A percentile compares a stretch with the other conserved stretches of the same genome.
These are phyloP conservation scores for Crithidia mellificae DNA, from an alignment of 208 protist genomes.

Conservation along the genomic window DNA sequence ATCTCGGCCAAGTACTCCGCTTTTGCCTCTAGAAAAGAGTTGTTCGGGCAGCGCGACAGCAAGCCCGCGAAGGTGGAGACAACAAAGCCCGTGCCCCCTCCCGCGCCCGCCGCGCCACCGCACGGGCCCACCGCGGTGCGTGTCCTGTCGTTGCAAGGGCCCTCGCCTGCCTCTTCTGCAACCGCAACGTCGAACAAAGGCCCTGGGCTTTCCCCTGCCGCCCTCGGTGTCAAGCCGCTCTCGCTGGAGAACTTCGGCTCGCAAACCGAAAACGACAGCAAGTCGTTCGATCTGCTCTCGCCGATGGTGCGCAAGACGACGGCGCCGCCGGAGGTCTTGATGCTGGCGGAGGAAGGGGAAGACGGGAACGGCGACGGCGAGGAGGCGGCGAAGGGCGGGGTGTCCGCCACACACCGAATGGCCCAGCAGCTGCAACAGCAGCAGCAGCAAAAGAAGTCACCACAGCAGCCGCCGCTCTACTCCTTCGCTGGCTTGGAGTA, in stretches of 20 bases:
- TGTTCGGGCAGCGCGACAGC: constrained; percentile 1
- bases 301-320: constrained; percentile 15
- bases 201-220: too few species aligned
- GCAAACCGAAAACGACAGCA: constrained; percentile 4
- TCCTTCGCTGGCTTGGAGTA: constrained; percentile 9
- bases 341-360: neutral
- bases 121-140: neutral
- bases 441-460: neutral
- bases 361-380: too few species aligned
- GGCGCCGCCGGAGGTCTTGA: constrained; percentile 6
- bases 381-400: too few species aligned
- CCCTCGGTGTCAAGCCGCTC: constrained; percentile 10
- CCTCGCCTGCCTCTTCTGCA: neutral
- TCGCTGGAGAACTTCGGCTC: constrained; percentile 4
- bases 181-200: too few species aligned
- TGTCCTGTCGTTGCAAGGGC: constrained; percentile 3
- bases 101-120: neutral
- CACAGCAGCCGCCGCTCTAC: neutral
- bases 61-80: neutral
- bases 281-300: constrained; percentile 12
- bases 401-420: too few species aligned
- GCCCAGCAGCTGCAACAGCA: neutral
- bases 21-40: neutral
- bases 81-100: neutral
- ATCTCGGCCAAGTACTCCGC: constrained; percentile 11